Evolutionary conservation across 768 basidiomycete genomes (phyloP), one percentile per base, ranked within the genome.

Genomic region (Cubamyces lactineus): DNA sequence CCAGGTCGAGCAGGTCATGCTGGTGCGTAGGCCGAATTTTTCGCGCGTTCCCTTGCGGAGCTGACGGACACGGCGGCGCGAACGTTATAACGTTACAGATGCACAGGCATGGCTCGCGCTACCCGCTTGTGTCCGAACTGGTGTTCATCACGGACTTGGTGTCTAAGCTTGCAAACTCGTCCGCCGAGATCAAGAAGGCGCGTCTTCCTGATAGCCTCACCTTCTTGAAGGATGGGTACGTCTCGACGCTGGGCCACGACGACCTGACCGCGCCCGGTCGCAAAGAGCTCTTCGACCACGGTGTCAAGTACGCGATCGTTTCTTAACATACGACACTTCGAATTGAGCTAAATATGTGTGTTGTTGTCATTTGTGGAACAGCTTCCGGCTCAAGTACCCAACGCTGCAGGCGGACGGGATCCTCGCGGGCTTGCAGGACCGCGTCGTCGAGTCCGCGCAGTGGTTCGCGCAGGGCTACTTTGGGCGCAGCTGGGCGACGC

Each of bases 401-500:
- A 52, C 72, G 28, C 66, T 75, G 24, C 54, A 43, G 15, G 72
- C 71, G 15, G 59, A 64, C 17, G 50, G 50, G 13, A 62, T 77
- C 30, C 70, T 75, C 28, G 73, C 71, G 15, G 75, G 75, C 19
- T 57, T 65, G 55, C 75, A 76, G 64, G 74, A 77, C 58, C 70
- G 76, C 19, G 73, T 77, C 54, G 46, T 78, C n/a, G 78, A 80
- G 60, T 77, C 77, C 2, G 73, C 79, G 17, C 71, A 73, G 61
- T 81, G 78, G 70, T 80, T 80, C 65, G 72, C 71, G 41, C 61
- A 72, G 34, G 77, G 78, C 0, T 76, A 77, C 67, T 76, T 76
- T 60, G 80, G 79, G 13, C 72, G 73, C 15, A 28, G 58, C 34
- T 75, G 71, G 74, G 28, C 64, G 30, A 26, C 56, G 8, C 61